phyloP scores from a whole-genome alignment of 495 filamentous ascomycete species.

The Podospora bellae-mahoneyi region DNA sequence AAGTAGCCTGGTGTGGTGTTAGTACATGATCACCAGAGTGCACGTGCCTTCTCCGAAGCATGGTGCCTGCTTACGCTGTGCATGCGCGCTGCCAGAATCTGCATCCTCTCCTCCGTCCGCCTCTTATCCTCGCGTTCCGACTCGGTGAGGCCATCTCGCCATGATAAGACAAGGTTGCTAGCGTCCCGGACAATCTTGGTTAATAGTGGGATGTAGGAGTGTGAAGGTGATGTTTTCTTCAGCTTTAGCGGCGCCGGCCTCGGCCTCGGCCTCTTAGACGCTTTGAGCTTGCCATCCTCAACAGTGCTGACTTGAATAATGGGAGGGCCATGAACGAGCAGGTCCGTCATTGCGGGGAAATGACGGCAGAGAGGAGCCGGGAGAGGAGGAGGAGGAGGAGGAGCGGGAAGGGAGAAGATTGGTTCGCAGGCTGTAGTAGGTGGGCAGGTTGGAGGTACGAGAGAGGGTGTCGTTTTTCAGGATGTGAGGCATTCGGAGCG shows the following conservation, averaged over 20 bases:
- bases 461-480: background rate
- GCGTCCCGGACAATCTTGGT: conserved; percentile 28
- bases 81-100: conserved; percentile 61
- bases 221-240: conserved; percentile 13
- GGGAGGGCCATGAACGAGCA: conserved; percentile 24
- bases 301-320: conserved; percentile 15
- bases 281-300: conserved; percentile 13
- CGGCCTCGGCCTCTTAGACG: background rate
- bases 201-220: conserved; percentile 20
- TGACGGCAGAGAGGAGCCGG: background rate
- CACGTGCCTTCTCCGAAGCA: background rate
- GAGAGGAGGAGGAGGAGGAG: background rate
- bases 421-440: background rate
- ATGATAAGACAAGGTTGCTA: conserved; percentile 47
- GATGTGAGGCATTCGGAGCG: background rate
- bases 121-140: conserved; percentile 51
- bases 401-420: background rate
- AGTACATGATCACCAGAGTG: conserved; percentile 1
- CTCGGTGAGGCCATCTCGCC: conserved; percentile 55
- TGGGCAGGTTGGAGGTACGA: background rate
- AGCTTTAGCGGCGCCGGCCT: conserved; percentile 3
- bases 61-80: conserved; percentile 45
- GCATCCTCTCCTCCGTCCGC: conserved; percentile 55
- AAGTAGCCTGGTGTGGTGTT: conserved; percentile 51
- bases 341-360: conserved; percentile 26